These are phyloP conservation scores for Cladosporium sp. DNA, from an alignment of 2,329 filamentous ascomycete species.

Conservation along the genomic window DNA sequence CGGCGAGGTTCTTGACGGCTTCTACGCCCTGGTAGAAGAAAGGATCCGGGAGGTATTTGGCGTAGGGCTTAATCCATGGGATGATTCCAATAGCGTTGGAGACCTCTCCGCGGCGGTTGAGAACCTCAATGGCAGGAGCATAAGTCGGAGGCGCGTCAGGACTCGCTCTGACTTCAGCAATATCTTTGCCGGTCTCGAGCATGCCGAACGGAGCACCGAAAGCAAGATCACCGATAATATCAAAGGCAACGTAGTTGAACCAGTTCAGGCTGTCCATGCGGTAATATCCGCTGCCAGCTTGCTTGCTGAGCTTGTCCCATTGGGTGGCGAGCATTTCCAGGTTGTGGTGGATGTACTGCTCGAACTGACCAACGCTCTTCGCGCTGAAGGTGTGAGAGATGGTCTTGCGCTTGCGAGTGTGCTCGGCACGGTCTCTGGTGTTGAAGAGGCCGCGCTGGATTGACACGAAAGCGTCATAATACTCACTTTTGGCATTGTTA, in stretches of 20 bases:
- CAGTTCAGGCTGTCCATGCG: conserved; percentile 24
- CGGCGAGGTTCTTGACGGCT: conserved; percentile 70
- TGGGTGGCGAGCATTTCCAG: conserved; percentile 71
- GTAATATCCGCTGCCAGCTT: conserved; percentile 32
- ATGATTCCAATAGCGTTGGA: conserved; percentile 73
- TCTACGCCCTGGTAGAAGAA: conserved; percentile 39
- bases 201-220: conserved; percentile 28
- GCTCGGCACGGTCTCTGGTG: conserved; percentile 76
- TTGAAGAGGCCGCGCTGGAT: conserved; percentile 87
- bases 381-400: conserved; percentile 79
- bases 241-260: conserved; percentile 38
- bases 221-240: conserved; percentile 28
- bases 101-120: conserved; percentile 86
- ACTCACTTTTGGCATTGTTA: conserved; percentile 14
- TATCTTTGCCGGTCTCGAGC: conserved; percentile 27
- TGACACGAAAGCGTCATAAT: conserved; percentile 80
- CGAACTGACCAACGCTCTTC: conserved; percentile 72
- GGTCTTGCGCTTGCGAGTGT: conserved; percentile 84
- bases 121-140: conserved; percentile 71
- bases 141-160: conserved; percentile 32
- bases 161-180: conserved; percentile 34
- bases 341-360: conserved; percentile 84
- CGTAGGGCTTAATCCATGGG: conserved; percentile 74
- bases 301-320: conserved; percentile 63
- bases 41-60: conserved; percentile 63